Evolutionary conservation across 2,329 filamentous ascomycete species (phyloP).

Genomic region (Trichoderma sp.): DNA sequence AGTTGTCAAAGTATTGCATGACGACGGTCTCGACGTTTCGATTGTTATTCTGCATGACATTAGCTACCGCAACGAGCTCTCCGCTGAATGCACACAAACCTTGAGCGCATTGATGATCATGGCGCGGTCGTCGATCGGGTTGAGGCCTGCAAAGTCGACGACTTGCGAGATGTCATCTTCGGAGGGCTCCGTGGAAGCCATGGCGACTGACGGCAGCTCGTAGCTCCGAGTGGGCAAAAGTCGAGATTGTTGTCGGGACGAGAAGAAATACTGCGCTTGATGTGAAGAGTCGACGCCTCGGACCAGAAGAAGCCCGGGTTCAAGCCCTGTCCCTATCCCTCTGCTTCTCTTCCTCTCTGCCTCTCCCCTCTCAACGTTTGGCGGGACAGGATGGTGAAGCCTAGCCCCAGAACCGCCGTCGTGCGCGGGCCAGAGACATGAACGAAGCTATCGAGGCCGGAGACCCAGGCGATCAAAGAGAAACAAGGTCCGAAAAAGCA

Average conservation of each 20-base stretch:
- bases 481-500: background rate
- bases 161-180: slow-evolving; percentile 45
- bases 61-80: background rate
- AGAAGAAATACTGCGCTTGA: background rate
- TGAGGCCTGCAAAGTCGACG: slow-evolving; percentile 47
- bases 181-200: slow-evolving; percentile 43
- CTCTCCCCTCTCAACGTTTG: slow-evolving; percentile 1
- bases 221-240: background rate
- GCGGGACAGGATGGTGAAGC: background rate
- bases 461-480: background rate
- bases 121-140: slow-evolving; percentile 42
- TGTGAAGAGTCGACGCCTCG: background rate
- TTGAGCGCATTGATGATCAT: slow-evolving; percentile 49
- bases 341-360: background rate
- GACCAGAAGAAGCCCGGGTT: background rate
- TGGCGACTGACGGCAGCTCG: slow-evolving; percentile 28
- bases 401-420: slow-evolving; percentile 20
- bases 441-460: background rate
- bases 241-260: background rate
- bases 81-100: slow-evolving; percentile 35
- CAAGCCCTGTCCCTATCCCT: background rate
- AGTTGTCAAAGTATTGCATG: slow-evolving; percentile 56
- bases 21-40: slow-evolving; percentile 53
- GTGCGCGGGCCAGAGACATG: slow-evolving; percentile 20
- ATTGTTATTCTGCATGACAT: slow-evolving; percentile 42